A percentile compares a stretch with the other conserved stretches of the same genome.
Evolutionary conservation across 2,329 filamentous ascomycete genomes (phyloP).

Genomic region (Microdochium paspali): DNA sequence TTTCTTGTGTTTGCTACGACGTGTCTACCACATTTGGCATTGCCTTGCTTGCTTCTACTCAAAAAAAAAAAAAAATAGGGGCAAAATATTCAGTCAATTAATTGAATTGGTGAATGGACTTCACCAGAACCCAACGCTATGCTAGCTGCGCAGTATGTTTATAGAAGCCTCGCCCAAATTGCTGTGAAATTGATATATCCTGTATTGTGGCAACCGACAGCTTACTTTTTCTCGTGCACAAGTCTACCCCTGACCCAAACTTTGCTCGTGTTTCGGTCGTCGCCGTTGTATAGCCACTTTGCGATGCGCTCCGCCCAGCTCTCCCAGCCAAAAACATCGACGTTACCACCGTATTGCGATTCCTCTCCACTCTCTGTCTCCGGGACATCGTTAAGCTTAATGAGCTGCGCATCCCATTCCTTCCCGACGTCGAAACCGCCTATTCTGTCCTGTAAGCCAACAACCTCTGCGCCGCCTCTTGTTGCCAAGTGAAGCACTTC

Average conservation of each 20-base stretch:
- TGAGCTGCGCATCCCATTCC: conserved; percentile 84
- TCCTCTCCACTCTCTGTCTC: conserved; percentile 24
- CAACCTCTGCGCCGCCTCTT: conserved; percentile 72
- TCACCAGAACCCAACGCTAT: too few species aligned
- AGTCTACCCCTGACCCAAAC: conserved; percentile 85
- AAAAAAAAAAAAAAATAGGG: too few species aligned
- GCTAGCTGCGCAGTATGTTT: too few species aligned
- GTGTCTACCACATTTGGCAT: too few species aligned
- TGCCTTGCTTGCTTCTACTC: too few species aligned
- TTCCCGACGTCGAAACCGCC: conserved; percentile 80
- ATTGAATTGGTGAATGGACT: too few species aligned
- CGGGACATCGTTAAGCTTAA: conserved; percentile 49
- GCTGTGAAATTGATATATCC: too few species aligned
- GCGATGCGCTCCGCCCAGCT: conserved; percentile 75
- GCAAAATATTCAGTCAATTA: too few species aligned
- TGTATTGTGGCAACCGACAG: not conserved
- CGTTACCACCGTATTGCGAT: conserved; percentile 43
- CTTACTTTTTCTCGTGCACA: conserved; percentile 52
- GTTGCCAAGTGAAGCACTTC: conserved; percentile 85
- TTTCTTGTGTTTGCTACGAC: too few species aligned
- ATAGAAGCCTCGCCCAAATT: too few species aligned
- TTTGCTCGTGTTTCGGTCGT: conserved; percentile 79
- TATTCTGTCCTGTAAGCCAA: conserved; percentile 62
- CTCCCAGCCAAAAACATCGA: conserved; percentile 90
- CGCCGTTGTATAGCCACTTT: conserved; percentile 92